Base-by-base conservation (phyloP, 257 asterid genomes). In the Solanum corneliomulleri region DNA sequence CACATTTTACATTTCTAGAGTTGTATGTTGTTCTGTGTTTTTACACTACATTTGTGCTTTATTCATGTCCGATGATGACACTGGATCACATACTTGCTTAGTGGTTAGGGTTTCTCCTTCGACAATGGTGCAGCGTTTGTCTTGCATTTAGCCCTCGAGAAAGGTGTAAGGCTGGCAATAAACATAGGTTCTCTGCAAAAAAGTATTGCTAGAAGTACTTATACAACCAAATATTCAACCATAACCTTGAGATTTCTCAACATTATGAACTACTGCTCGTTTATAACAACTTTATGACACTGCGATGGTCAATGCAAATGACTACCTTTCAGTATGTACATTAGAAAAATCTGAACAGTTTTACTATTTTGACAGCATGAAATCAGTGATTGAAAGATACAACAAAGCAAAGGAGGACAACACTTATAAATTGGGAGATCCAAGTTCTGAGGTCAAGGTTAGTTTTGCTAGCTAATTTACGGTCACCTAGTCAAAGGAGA, bases 391-490 rank as follows among this genome's bases (percentile, higher is more conserved):
- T 66, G 98, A 93, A 42, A 91, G 97, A 84, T 94, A 92, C 92
- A 90, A 88, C 62, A 92, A 87, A 91, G 89, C 90, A 13, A 95
- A 95, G 88, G 94, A 91, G 35, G 93, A 58, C 66, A 21, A 90
- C 86, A 90, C 90, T 71, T 87, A 92, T n/a, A 93, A 93, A 84
- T 82, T 91, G 82, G 93, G 89, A 45, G 91, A 93, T 91, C 94
- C 93, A 4, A 90, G 86, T 49, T 90, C 98, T 13, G 94, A 95
- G 94, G 89, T 93, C 92, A 92, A 92, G 96, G 98, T 94, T 90
- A 82, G 49, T 83, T 86, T 85, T 70, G 80, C 68, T 56, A 35
- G 77, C 37, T 39, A 70, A 72, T 86, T 82, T 76, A 42, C 68
- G 80, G 74, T 60, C 66, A 68, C 35, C 74, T 25, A 64, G 25